Base-by-base conservation (phyloP, 805 yeast genomes). In the Ascoidea asiatica region DNA sequence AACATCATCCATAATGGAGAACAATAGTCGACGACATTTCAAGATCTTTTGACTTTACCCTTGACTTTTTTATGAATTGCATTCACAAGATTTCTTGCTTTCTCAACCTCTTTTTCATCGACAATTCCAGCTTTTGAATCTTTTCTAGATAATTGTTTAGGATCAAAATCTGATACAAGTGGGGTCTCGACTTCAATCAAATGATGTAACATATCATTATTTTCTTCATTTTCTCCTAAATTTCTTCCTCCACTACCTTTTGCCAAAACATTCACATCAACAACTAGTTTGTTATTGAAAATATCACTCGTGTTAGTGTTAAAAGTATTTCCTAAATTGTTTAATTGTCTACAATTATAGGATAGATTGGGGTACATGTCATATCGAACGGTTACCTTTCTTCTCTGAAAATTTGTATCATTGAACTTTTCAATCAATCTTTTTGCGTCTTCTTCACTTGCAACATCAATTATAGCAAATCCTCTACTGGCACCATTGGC, bases 391-490 rank as follows among this genome's bases (percentile, higher is more conserved):
- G 80, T 75, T 23, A 80, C 59, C 5, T 65, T 60, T 37, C 88
- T 61, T 0, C 85, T 84, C 53, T 75, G 73, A 52, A 78, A 81
- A n/a, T 56, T 63, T 2, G 56, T 52, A 11, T 73, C 74, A 53
- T 80, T 72, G 51, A 79, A 74, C 38, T 56, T 46, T 21, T 63
- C 59, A 39, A 80, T 77, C 15, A 78, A 66, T 38, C 62, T 61
- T 4, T 62, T 61, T 4, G 82, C 74, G 35, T 73, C 73, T 6
- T 58, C 64, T 29, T 63, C 66, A 37, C 66, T 57, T 1, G 64
- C 64, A 20, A 76, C 77, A 4, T 71, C 65, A 1, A 77, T 83
- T 41, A 80, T 70, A 1, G 86, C 87, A 62, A 76, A 80, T 1
- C 88, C 87, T 52, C 77, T 70, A 29, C 66, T 56, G 2, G 56